These are phyloP conservation scores for Capsicum pubescens DNA, from an alignment of 257 asterid genomes.

Conservation along the genomic window DNA sequence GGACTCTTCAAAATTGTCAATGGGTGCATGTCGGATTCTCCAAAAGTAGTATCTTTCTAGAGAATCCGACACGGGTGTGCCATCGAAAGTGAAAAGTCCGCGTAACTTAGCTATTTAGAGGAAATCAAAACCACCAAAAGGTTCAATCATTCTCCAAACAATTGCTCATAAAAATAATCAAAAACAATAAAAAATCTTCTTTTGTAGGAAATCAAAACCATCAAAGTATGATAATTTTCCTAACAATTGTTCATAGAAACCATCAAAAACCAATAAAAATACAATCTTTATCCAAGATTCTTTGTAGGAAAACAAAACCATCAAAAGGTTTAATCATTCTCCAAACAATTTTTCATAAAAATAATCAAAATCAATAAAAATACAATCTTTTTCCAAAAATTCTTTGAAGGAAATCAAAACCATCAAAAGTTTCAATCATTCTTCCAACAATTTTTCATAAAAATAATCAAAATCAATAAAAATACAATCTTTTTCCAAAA, in stretches of 20 bases:
- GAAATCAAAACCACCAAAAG: not conserved
- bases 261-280: not conserved
- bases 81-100: no score
- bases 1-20: no score
- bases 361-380: not conserved
- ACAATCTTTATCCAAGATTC: not conserved
- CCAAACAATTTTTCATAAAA: not conserved
- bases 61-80: no score
- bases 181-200: not conserved
- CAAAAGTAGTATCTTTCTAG: no score
- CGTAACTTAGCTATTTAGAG: no score
- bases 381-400: no score
- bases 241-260: not conserved
- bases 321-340: not conserved
- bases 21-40: no score
- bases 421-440: not conserved
- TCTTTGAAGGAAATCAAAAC: not conserved
- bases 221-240: not conserved
- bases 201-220: constrained; percentile 2
- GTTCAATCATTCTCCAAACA: not conserved
- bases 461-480: not conserved
- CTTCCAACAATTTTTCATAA: not conserved
- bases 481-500: not conserved
- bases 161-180: not conserved
- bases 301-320: not conserved